Conservation (phyloP, 495 filamentous ascomycete genomes). For the Xylaria cubensis region DNA sequence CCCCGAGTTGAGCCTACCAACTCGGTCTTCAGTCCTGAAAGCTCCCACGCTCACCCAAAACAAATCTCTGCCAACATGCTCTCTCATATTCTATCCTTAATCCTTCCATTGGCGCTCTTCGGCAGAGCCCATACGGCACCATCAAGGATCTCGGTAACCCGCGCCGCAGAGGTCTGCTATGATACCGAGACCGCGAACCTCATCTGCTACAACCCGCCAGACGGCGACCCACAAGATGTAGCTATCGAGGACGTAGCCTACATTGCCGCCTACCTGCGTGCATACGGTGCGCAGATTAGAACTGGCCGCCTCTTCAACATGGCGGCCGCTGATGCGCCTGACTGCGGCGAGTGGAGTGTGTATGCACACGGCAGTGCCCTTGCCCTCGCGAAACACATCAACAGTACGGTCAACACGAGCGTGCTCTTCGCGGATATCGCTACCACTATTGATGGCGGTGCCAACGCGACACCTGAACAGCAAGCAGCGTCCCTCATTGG, state of each 20-base stretch:
- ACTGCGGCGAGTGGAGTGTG: slow-evolving; percentile 12
- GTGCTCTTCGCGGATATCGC: too few relatives aligned
- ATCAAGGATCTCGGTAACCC: too few relatives aligned
- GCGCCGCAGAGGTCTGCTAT: neutral
- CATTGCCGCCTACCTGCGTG: neutral
- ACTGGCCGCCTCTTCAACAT: slow-evolving; percentile 6
- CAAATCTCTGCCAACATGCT: neutral
- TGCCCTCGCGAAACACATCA: too few relatives aligned
- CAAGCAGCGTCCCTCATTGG: too few relatives aligned
- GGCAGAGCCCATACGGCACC: too few relatives aligned
- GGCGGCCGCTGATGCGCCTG: slow-evolving; percentile 2
- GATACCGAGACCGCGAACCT: neutral
- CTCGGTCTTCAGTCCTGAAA: neutral
- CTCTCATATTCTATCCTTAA: neutral
- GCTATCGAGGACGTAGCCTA: neutral
- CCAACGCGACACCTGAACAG: too few relatives aligned
- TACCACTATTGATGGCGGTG: too few relatives aligned
- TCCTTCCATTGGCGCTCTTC: neutral
- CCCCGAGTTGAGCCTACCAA: too few relatives aligned
- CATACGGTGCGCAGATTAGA: slow-evolving; percentile 4
- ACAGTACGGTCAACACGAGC: too few relatives aligned
- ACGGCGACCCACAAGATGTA: neutral
- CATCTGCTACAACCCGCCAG: neutral
- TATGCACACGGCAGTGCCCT: slow-evolving; percentile 5
- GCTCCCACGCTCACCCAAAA: neutral